Conservation (phyloP, 106 monocot species). For the Hemerocallis citrina region DNA sequence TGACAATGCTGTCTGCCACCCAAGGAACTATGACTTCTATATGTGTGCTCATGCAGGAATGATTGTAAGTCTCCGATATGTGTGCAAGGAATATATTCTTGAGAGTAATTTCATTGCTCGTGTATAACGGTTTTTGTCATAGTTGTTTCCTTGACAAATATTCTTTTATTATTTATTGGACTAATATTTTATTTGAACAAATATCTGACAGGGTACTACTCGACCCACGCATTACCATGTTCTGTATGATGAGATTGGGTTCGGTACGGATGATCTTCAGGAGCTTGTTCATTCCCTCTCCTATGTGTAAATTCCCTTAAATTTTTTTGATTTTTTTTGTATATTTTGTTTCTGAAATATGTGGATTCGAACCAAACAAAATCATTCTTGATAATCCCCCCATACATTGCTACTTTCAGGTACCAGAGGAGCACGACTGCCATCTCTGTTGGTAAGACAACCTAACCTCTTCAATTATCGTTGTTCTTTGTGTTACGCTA, state of each 20-base stretch:
- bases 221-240: conserved; percentile 95
- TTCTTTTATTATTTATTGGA: too few species aligned
- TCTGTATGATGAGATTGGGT: conserved; percentile 66
- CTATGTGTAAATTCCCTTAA: conserved; percentile 84
- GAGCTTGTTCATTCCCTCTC: conserved; percentile 92
- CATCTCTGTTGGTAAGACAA: conserved; percentile 58
- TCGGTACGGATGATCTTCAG: conserved; percentile 72
- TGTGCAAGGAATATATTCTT: too few species aligned
- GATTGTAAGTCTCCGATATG: conserved; percentile 61
- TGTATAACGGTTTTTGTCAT: too few species aligned
- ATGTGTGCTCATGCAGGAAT: conserved; percentile 93
- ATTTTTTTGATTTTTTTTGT: too few species aligned
- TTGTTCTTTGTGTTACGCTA: too few species aligned
- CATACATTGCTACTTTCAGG: conserved; percentile 27
- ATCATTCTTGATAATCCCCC: too few species aligned
- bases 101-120: not conserved
- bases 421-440: conserved; percentile 84
- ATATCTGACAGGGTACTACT: conserved; percentile 62
- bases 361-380: too few species aligned
- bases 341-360: too few species aligned
- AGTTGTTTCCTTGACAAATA: too few species aligned
- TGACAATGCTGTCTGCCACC: conserved; percentile 85
- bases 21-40: conserved; percentile 87
- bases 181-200: not conserved
- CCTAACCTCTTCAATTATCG: too few species aligned